Percentiles rank a stretch among this genome's conserved stretches.
phyloP scores from a whole-genome alignment of 768 basidiomycete species.

The Termitomyces sp. region DNA sequence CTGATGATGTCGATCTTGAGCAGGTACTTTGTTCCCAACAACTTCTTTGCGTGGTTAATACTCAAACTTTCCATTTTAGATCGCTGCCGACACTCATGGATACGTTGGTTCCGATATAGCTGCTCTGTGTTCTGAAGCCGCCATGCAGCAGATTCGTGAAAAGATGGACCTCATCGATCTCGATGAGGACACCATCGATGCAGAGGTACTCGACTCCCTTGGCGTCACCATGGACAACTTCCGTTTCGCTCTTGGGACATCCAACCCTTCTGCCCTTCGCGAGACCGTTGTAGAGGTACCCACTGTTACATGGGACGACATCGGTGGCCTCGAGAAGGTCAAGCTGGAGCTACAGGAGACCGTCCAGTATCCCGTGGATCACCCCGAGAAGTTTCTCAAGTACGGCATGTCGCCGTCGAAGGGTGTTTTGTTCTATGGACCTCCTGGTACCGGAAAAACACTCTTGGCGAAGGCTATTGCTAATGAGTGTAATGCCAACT shows the following conservation, averaged over 20 bases:
- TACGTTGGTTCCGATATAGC: slow-evolving; percentile 99
- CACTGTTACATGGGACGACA: slow-evolving; percentile 97
- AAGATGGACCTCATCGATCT: slow-evolving; percentile 99
- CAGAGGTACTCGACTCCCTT: slow-evolving; percentile 96
- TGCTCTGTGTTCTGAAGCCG: slow-evolving; percentile 96
- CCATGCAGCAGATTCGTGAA: slow-evolving; percentile 99
- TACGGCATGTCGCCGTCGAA: slow-evolving; percentile 99
- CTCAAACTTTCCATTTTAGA: slow-evolving; percentile 41
- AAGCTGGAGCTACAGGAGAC: slow-evolving; percentile 99
- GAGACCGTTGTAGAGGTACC: slow-evolving; percentile 99
- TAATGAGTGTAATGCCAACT: slow-evolving; percentile 99
- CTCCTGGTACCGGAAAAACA: slow-evolving; percentile 99
- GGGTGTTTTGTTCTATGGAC: slow-evolving; percentile 99
- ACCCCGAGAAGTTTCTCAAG: slow-evolving; percentile 99
- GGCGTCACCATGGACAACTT: slow-evolving; percentile 99
- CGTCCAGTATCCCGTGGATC: slow-evolving; percentile 99
- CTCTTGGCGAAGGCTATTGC: slow-evolving; percentile 98
- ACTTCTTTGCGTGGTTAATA: neutral
- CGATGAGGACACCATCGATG: slow-evolving; percentile 97
- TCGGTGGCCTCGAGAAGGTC: slow-evolving; percentile 99
- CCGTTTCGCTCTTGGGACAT: slow-evolving; percentile 96
- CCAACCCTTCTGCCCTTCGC: slow-evolving; percentile 97
- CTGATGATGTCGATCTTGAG: slow-evolving; percentile 95
- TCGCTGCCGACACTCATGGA: slow-evolving; percentile 98
- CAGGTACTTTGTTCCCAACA: slow-evolving; percentile 43